These are phyloP conservation scores for Aristolochia californica DNA, from an alignment of 164 flowering plant genomes.

Conservation along the genomic window DNA sequence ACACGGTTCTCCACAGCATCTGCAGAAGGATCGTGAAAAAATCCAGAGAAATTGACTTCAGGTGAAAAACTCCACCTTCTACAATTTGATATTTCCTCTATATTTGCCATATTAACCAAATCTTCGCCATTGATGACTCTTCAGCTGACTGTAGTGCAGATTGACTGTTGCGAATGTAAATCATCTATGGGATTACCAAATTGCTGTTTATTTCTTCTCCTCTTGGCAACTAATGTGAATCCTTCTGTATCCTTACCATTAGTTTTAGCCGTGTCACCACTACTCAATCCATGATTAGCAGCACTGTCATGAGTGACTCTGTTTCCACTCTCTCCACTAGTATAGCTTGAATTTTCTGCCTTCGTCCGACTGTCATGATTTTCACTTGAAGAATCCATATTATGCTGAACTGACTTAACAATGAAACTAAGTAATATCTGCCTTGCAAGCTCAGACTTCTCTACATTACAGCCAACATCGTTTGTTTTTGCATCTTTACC, in stretches of 20 bases:
- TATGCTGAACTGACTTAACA: slow-evolving; percentile 55
- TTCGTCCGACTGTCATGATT: slow-evolving; percentile 20
- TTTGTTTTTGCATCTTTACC: slow-evolving; percentile 19
- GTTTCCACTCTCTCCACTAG: slow-evolving; percentile 62
- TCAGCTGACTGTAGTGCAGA: slow-evolving; percentile 67
- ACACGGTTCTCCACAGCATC: too few relatives aligned
- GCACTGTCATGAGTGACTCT: slow-evolving; percentile 24
- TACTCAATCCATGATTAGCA: not conserved
- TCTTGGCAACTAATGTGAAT: slow-evolving; percentile 56
- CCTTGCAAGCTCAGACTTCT: slow-evolving; percentile 72
- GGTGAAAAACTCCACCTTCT: too few relatives aligned
- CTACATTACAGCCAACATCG: slow-evolving; percentile 24
- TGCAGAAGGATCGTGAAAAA: too few relatives aligned
- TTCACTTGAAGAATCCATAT: slow-evolving; percentile 23
- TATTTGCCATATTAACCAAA: too few relatives aligned
- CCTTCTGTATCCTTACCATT: slow-evolving; percentile 71
- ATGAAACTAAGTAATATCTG: slow-evolving; percentile 73
- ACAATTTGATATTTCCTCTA: too few relatives aligned
- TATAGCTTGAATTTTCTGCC: slow-evolving; percentile 13
- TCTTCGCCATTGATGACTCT: too few relatives aligned
- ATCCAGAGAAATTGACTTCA: too few relatives aligned
- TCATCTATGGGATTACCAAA: slow-evolving; percentile 38
- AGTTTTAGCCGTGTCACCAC: slow-evolving; percentile 19
- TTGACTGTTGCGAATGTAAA: slow-evolving; percentile 48
- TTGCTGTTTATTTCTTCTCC: slow-evolving; percentile 61